A percentile compares a stretch with the other conserved stretches of the same genome.
Conservation (phyloP, 352 stramenopile species). For the Phytopythium chamaehyphon region DNA sequence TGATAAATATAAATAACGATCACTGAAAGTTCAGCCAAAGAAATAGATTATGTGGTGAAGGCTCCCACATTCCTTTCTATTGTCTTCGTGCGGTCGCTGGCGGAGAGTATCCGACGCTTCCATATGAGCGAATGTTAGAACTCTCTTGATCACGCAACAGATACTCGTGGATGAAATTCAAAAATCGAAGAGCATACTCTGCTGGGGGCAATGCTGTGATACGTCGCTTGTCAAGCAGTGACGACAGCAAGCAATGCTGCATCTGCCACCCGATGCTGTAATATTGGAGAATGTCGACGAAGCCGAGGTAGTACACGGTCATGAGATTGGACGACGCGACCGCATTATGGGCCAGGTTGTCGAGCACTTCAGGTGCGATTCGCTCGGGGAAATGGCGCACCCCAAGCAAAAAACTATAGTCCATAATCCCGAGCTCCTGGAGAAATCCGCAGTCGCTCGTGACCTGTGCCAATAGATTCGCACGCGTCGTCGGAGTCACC, state of each 20-base stretch:
- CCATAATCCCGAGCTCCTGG: conserved; percentile 85
- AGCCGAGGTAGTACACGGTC: conserved; percentile 80
- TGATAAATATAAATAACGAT: neutral
- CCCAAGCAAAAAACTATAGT: conserved; percentile 82
- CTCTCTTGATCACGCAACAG: conserved; percentile 59
- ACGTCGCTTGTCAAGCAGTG: conserved; percentile 63
- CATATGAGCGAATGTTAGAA: conserved; percentile 62
- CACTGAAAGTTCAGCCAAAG: neutral
- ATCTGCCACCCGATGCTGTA: conserved; percentile 86
- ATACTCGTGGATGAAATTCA: conserved; percentile 85
- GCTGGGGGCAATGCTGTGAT: conserved; percentile 79
- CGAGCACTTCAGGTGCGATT: conserved; percentile 43
- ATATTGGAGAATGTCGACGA: conserved; percentile 83
- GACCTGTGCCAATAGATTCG: conserved; percentile 74
- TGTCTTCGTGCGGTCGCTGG: conserved; percentile 11
- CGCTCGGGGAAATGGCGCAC: conserved; percentile 54
- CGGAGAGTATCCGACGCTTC: conserved; percentile 51
- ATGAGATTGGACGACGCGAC: conserved; percentile 70
- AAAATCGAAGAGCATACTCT: conserved; percentile 82
- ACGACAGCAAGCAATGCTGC: conserved; percentile 70
- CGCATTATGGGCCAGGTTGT: conserved; percentile 66
- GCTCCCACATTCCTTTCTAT: conserved; percentile 7
- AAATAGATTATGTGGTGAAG: neutral
- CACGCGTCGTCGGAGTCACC: conserved; percentile 67
- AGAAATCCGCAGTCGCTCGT: conserved; percentile 83